Evolutionary conservation across 768 basidiomycete species (phyloP).

Genomic region (Collybia mongolica): DNA sequence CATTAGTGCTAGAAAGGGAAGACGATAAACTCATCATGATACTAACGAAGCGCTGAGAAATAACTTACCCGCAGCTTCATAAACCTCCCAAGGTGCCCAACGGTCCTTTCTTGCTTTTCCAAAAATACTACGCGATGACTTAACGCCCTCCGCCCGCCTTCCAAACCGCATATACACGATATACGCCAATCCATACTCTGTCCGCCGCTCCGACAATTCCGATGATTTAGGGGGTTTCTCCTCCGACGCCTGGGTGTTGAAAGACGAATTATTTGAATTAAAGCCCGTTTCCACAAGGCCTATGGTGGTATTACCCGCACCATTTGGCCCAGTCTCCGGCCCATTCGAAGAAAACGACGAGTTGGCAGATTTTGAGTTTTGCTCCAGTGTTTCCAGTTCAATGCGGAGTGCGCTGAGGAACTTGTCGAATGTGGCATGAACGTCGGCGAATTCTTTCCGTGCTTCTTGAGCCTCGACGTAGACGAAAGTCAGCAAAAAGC

Average conservation of each 20-base stretch:
- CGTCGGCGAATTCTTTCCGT: slow-evolving; percentile 58
- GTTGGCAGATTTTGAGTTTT: slow-evolving; percentile 29
- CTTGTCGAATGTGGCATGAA: slow-evolving; percentile 69
- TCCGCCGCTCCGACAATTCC: slow-evolving; percentile 55
- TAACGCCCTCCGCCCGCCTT: slow-evolving; percentile 83
- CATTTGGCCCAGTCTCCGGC: slow-evolving; percentile 3
- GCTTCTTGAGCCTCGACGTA: slow-evolving; percentile 73
- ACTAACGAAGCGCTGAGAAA: background rate
- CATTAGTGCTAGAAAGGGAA: slow-evolving; percentile 66
- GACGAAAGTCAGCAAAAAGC: slow-evolving; percentile 89
- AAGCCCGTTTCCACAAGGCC: slow-evolving; percentile 4
- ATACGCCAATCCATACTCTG: slow-evolving; percentile 77
- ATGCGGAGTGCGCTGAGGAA: slow-evolving; percentile 65
- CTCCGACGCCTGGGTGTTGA: slow-evolving; percentile 49
- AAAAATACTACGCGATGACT: slow-evolving; percentile 75
- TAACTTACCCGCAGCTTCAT: slow-evolving; percentile 81
- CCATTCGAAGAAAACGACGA: slow-evolving; percentile 1
- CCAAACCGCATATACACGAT: slow-evolving; percentile 95
- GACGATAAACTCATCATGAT: background rate
- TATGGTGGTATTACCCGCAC: slow-evolving; percentile 1
- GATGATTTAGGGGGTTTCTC: slow-evolving; percentile 53
- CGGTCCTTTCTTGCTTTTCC: slow-evolving; percentile 74
- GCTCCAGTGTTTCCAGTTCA: slow-evolving; percentile 63
- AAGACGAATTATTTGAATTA: slow-evolving; percentile 40
- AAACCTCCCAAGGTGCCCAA: slow-evolving; percentile 89